Base-by-base conservation (phyloP, 2,329 filamentous ascomycete species). In the Plectosphaerella plurivora region DNA sequence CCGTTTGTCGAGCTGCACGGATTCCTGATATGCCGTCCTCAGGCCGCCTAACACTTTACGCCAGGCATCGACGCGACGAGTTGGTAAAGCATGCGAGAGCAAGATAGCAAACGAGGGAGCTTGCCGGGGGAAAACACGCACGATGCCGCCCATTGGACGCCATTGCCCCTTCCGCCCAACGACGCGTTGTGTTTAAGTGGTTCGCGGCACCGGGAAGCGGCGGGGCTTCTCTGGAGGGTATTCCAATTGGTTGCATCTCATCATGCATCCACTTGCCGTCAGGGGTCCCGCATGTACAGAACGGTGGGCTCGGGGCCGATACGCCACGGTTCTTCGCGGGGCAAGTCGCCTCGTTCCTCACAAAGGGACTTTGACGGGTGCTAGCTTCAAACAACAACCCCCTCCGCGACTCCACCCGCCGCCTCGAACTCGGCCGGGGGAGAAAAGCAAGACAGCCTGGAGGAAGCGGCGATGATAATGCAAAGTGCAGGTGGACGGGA, bases 181-280 rank as follows among this genome's bases (percentile, higher is more conserved):
- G 48, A 50, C 48, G 48, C 48, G 48, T 50, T 39, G 16, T 16
- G 37, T 33, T 50, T 33, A 50, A 50, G 48, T 50, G 48, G 48
- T 45, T 45, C 48, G 48, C 39, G 48, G 48, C 37, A 42, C 48
- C 28, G 28, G 28, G 7, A 33, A 33, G 28, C 28, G 28, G 28
- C 28, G 28, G 39, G 42, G 48, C 37, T n/a, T 44, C 6, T 16
- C 37, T 16, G 12, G 11, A 44, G 4, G 7, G 18, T 16, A 22
- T 7, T 12, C 41, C 18, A 7, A 44, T 44, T 44, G 41, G 41
- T 6, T 16, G 18, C 8, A 2, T 18, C n/a, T 12, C 11, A 12
- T 5, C n/a, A n/a, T 14, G 41, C n/a, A 20, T 44, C 41, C 16
- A 12, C 41, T 18, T n/a, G 8, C 7, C 10, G 16, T 9, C 41